These are phyloP conservation scores for Corchorus olitorius DNA, from an alignment of 345 rosid species.

Conservation along the genomic window DNA sequence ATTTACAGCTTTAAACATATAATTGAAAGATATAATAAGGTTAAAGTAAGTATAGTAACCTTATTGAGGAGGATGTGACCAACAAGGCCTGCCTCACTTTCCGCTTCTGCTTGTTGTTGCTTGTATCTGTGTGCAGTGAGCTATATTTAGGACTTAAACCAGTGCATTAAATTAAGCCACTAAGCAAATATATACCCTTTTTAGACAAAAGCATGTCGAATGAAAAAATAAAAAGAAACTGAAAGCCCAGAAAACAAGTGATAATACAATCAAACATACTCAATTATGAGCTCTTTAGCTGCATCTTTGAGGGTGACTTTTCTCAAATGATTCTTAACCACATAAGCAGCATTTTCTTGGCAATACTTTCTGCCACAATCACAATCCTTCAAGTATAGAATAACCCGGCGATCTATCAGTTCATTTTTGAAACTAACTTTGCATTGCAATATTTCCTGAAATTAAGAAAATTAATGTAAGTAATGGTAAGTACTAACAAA, in stretches of 20 bases:
- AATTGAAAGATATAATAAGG: slow-evolving; percentile 18
- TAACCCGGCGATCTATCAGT: slow-evolving; percentile 64
- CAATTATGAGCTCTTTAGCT: slow-evolving; percentile 63
- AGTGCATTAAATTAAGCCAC: background rate
- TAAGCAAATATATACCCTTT: slow-evolving; percentile 1
- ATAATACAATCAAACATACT: slow-evolving; percentile 51
- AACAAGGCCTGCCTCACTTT: slow-evolving; percentile 58
- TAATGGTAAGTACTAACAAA: slow-evolving; percentile 7
- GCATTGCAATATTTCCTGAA: slow-evolving; percentile 89
- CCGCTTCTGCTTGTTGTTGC: slow-evolving; percentile 43
- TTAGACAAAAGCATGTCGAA: background rate
- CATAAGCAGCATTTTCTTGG: slow-evolving; percentile 70
- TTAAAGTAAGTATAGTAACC: slow-evolving; percentile 43
- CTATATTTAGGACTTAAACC: slow-evolving; percentile 18
- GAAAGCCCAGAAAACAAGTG: background rate
- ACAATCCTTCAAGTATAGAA: slow-evolving; percentile 70
- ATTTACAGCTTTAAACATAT: slow-evolving; percentile 10
- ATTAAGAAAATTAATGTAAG: slow-evolving; percentile 14
- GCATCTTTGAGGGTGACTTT: slow-evolving; percentile 78
- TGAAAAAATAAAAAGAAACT: background rate
- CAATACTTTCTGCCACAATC: slow-evolving; percentile 75
- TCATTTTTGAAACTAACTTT: slow-evolving; percentile 78
- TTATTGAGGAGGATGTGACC: slow-evolving; percentile 80
- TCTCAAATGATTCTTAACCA: slow-evolving; percentile 74
- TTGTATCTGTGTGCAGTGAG: slow-evolving; percentile 51